Evolutionary conservation across 1,139 yeast species (phyloP), one percentile per base, ranked within the genome.

Genomic region (Magnusiomyces tetraspermus): DNA sequence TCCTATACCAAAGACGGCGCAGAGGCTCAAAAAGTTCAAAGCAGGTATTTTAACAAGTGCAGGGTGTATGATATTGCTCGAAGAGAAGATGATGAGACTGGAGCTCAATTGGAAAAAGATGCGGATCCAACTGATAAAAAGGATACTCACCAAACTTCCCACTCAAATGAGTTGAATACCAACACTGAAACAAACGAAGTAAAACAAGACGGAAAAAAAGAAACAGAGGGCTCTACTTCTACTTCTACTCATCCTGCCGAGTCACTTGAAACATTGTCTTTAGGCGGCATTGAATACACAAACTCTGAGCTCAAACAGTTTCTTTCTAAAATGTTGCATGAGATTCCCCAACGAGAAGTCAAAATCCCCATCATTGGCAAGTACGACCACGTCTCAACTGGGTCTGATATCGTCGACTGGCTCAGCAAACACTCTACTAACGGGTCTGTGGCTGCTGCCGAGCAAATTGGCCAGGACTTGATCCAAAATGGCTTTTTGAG

Each of bases 11-110:
- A 63, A 51, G 73, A 73, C 50, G 71, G 73, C 56, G 62, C 60
- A 13, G 72, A 71, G 53, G 82, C 81, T 48, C 83, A 80, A 53
- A 80, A 77, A 60, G 67, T 78, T 41, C 90, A 82, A 63, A 81
- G 79, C 65, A 76, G 76, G 56, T 88, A 85, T 65, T 85, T 85
- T 72, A 85, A 82, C 69, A 84, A 84, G 63, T 86, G 95, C 66
- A 73, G 95, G 55, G 71, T 81, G 59, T 72, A 85, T 56, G 95
- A 87, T 65, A 84, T 80, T 53, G 76, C 50, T 10, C 49, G 26
- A 21, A 49, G 47, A 23, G 48, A 45, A 31, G 48, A 51, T n/a
- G 53, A 51, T 31, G 54, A 8, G 36, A 28, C 33, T 28, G 33
- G 11, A 11, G 6, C 33, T 28, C 33, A 28, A 8, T 8, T 28